Base-by-base conservation (phyloP, 2,329 filamentous ascomycete species). In the Scortechinia acanthostroma region DNA sequence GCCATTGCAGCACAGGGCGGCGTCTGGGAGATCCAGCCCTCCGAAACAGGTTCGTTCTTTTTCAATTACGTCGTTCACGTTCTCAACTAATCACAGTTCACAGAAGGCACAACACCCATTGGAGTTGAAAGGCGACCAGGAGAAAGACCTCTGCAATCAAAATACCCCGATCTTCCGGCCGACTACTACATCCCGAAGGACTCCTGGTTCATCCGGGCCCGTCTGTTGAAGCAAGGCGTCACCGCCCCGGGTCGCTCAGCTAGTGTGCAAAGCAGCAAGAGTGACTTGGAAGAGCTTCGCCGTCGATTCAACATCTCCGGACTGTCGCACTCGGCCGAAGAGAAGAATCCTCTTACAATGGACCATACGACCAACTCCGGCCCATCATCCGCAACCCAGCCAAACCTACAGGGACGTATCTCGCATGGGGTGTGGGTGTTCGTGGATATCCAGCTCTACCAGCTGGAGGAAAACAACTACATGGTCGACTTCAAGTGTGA, bases 401-500 rank as follows among this genome's bases (percentile, higher is more conserved):
- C 1, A 55, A 63, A 15, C 58, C 67, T 2, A 59, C 66, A 3
- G 68, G 73, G 21, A 74, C 82, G 48, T 75, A 73, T 19, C 35
- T 10, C 6, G 6, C 35, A 40, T 19, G 35, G 35, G 6, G 77
- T 84, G 3, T 83, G 76, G 64, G 82, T 88, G 40, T 86, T 87
- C 59, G 74, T 88, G 51, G 82, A 84, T 46, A 87, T 88, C 50
- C 84, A 86, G 55, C 68, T 86, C 5, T 86, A 86, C 56, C 74
- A 77, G 52, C 76, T 88, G 52, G 83, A 88, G 55, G 72, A 74
- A 48, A 78, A 81, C 49, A 83, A 82, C 53, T 88, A 81, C 61
- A 77, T 88, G 53, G 84, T 88, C 43, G 84, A 88, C 58, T 88
- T 88, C 70, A 88, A 86, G 55, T 88, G 83, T 55, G 83, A 83